These are phyloP conservation scores for Incumbomyces lentus DNA, from an alignment of 2,329 filamentous ascomycete genomes.

Conservation along the genomic window DNA sequence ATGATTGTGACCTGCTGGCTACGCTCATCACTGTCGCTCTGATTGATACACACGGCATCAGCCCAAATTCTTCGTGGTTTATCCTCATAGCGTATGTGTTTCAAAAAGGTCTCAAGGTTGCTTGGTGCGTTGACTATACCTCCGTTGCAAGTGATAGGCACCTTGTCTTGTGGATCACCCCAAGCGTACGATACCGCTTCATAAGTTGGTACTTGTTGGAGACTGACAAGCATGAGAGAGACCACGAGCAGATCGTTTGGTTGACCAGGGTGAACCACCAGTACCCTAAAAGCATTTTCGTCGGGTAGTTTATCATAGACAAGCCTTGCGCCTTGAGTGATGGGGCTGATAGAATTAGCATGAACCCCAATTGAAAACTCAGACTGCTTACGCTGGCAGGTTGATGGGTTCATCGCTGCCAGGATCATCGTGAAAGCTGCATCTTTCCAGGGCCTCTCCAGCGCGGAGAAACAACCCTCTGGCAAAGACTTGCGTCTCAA, in stretches of 20 bases:
- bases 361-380: no score
- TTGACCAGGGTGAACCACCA: background rate
- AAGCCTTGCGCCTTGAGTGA: no score
- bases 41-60: slow-evolving; percentile 16
- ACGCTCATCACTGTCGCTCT: slow-evolving; percentile 10
- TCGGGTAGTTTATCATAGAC: background rate
- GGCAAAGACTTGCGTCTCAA: no score
- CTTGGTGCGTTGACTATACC: background rate
- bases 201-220: background rate
- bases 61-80: slow-evolving; percentile 8
- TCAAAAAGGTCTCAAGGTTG: background rate
- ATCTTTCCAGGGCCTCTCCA: no score
- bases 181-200: background rate
- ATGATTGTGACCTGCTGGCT: slow-evolving; percentile 11
- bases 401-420: no score
- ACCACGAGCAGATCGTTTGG: background rate
- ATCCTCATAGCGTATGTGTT: background rate
- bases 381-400: no score
- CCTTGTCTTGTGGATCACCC: background rate
- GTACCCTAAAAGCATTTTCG: background rate
- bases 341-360: no score
- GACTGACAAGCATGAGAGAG: background rate
- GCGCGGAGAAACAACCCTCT: no score
- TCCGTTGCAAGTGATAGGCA: background rate
- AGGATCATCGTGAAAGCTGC: no score